Evolutionary conservation across 495 filamentous ascomycete species (phyloP), one percentile per base, ranked within the genome.

Genomic region (Paragyromitra xinjiangensis): DNA sequence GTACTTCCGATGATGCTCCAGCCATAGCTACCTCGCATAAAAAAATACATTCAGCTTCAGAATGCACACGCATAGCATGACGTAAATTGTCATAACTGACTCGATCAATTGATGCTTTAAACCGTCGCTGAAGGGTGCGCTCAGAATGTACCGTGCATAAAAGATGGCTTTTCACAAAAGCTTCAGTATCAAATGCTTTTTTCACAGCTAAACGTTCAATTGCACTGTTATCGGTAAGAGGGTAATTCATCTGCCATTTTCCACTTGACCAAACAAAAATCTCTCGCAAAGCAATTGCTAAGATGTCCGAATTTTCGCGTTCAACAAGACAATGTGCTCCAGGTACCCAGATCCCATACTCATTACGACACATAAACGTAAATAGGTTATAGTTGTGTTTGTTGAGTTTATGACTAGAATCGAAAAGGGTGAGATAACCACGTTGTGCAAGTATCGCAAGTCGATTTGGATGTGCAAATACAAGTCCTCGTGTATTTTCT

Each of bases 311-410:
- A 53, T 45, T 59, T 70, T 55, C 67, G 4, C 50, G 34, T 29
- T 70, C 67, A 16, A 70, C 53, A n/a, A 70, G 12, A 34, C 67
- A 70, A 59, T 61, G 67, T 3, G 51, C 48, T n/a, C 9, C 67
- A 42, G 53, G 51, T 16, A 70, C 53, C 45, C 45, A 70, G 14
- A 61, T 39, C 34, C 51, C 26, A 42, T 70, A 9, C 29, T 61
- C 16, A 62, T 70, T 39, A 3, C n/a, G 7, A 14, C 48, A 51
- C 34, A 70, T 19, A 44, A 70, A 70, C 22, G 51, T 56, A 42
- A 70, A 58, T 39, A 70, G 16, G 19, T 70, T 70, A 22, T 70
- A 64, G 16, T 55, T 6, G 24, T 55, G 51, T 22, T 5, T 24
- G 24, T 55, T 55, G 0, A 24, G 2, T 11, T 55, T 55, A 24